Evolutionary conservation across 176 grass and related monocot genomes (phyloP), one percentile per base, ranked within the genome.

Genomic region (Zea luxurians): DNA sequence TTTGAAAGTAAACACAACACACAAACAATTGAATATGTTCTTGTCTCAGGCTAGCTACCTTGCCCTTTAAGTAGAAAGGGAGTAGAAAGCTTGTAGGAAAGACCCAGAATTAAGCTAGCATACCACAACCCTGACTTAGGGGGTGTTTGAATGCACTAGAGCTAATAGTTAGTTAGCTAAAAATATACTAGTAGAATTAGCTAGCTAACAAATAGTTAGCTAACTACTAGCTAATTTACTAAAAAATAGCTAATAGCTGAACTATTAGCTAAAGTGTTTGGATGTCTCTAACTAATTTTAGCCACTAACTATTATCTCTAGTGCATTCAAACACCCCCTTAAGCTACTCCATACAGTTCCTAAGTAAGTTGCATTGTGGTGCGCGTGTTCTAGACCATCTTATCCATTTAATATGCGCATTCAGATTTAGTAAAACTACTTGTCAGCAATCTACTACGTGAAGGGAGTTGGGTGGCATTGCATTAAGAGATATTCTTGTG

Each of bases 401-500:
- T 64, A 53, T 45, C 17, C 50, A 76, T 68, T 44, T 17, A 13
- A 13, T 70, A 61, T 16, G 6, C 7, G 13, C 72, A 77, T 48
- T 68, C 42, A 46, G 42, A 8, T 74, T 76, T 71, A 86, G 6
- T 47, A 47, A 37, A 48, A 74, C 4, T 61, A 1, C 46, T 57
- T 57, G 48, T 69, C 18, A n/a, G 5, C 53, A 15, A 52, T 36
- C 15, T 13, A 69, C 10, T 58, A 21, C 8, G 1, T 0, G 18
- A 59, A 59, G 54, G 54, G 17, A 18, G 8, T 16, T 59, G 8
- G 3, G 0, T 59, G 18, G 4, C 8, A 20, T 57, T 20, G 54
- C 54, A 20, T 55, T 55, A 55, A 55, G 2, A 55, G 53, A 55
- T 55, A 20, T 59, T 59, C n/a, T 21, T 21, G 55, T 1, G 1